Conservation (phyloP, 805 yeast genomes). For the Yarrowia yakushimensis region DNA sequence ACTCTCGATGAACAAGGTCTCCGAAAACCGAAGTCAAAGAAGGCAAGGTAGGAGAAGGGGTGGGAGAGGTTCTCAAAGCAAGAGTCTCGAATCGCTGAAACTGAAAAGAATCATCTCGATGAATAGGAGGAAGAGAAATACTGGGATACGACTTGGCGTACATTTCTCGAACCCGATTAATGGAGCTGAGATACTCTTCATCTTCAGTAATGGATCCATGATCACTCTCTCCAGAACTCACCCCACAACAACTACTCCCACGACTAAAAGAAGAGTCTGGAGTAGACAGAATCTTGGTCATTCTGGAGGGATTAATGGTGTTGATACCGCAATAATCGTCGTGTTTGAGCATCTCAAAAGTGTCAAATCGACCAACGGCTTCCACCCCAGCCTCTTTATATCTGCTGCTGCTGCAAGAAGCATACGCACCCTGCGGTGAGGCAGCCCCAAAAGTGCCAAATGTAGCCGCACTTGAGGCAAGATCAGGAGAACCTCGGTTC, state of each 20-base stretch:
- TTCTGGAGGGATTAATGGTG: too few species aligned
- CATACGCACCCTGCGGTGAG: too few species aligned
- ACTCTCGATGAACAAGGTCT: not conserved
- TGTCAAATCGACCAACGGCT: too few species aligned
- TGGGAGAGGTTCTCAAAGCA: not conserved
- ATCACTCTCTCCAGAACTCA: too few species aligned
- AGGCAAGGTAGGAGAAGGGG: not conserved
- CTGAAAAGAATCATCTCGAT: not conserved
- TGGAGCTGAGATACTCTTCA: not conserved
- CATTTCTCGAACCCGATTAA: not conserved
- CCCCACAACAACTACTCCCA: too few species aligned
- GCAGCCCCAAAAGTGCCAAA: conserved; percentile 11
- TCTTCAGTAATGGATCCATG: too few species aligned
- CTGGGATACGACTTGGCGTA: not conserved
- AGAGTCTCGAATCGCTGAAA: not conserved
- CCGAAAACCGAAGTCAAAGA: not conserved
- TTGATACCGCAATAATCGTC: not conserved
- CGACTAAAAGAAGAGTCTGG: too few species aligned
- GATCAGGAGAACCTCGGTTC: too few species aligned
- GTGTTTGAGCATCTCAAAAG: too few species aligned
- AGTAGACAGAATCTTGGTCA: too few species aligned
- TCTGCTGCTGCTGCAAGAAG: not conserved
- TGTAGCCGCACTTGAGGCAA: too few species aligned
- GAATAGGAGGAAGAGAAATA: not conserved
- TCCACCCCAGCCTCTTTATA: not conserved